Percentiles rank a stretch among this genome's conserved stretches.
phyloP scores from a whole-genome alignment of 441 rosid genomes.

The Capsella rubella region DNA sequence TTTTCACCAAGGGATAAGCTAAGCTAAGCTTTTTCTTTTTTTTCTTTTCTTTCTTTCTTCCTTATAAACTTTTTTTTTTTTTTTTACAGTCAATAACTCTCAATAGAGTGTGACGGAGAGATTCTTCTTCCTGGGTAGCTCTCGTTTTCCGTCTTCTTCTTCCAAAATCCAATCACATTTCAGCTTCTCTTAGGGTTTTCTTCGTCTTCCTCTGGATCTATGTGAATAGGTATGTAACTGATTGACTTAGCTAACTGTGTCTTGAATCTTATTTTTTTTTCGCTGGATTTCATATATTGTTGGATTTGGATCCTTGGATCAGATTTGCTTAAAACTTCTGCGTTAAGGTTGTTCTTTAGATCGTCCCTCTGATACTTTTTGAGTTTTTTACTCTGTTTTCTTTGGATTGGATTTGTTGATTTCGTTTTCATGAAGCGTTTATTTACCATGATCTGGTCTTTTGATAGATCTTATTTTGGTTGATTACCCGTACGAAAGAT shows the following conservation, averaged over 20 bases:
- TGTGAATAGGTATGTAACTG: conserved; percentile 30
- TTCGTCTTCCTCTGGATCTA: conserved; percentile 35
- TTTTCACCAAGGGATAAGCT: background rate
- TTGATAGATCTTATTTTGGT: conserved; percentile 2
- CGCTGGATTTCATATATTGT: conserved; percentile 7
- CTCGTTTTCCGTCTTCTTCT: conserved; percentile 36
- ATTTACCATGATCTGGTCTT: conserved; percentile 24
- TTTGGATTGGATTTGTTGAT: conserved; percentile 14
- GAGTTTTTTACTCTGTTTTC: conserved; percentile 26
- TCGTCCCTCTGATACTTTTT: background rate
- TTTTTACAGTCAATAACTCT: background rate
- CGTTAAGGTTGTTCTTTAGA: background rate
- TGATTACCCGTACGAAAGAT: background rate
- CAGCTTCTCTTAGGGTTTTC: conserved; percentile 17
- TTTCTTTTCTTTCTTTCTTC: background rate
- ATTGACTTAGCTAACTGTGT: background rate
- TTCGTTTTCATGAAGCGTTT: background rate
- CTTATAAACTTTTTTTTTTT: too few relatives aligned
- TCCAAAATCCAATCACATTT: conserved; percentile 30
- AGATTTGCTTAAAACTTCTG: background rate
- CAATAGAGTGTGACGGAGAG: conserved; percentile 46
- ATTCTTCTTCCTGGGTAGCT: conserved; percentile 36
- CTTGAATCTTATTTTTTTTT: background rate
- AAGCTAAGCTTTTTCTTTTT: background rate
- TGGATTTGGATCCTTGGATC: conserved; percentile 29